Conservation (phyloP, 257 asterid species). For the Jacaranda copaia region DNA sequence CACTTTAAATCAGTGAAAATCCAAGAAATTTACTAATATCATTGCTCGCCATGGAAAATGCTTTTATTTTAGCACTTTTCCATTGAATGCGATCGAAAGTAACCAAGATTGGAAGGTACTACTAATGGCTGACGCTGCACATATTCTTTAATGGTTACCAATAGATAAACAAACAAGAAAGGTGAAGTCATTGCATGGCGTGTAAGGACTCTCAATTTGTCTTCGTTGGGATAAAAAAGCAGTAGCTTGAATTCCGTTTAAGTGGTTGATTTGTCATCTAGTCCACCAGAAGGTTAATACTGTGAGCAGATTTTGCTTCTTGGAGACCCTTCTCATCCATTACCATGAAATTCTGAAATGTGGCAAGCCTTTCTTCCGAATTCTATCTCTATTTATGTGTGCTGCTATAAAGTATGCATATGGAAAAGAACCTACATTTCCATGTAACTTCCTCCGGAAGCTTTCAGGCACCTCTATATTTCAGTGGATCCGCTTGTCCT, state of each 20-base stretch:
- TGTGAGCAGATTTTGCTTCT: conserved; percentile 20
- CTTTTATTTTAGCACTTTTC: conserved; percentile 15
- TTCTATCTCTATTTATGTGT: not conserved
- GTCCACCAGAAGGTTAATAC: conserved; percentile 20
- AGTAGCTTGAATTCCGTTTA: conserved; percentile 18
- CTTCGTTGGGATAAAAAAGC: conserved; percentile 31
- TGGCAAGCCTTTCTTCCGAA: not conserved
- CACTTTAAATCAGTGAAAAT: not conserved
- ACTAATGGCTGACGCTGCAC: conserved; percentile 24
- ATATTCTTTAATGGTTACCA: conserved; percentile 26
- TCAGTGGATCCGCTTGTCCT: not conserved
- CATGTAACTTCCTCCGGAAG: not conserved
- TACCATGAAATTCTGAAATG: conserved; percentile 17
- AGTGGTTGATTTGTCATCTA: conserved; percentile 29
- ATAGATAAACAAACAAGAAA: conserved; percentile 23
- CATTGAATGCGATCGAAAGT: conserved; percentile 33
- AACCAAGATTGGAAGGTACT: conserved; percentile 28
- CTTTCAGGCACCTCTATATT: conserved; percentile 2
- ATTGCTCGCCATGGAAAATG: conserved; percentile 11
- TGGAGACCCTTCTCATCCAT: conserved; percentile 18
- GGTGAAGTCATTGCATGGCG: conserved; percentile 40
- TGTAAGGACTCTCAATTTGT: conserved; percentile 24
- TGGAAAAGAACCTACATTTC: not conserved
- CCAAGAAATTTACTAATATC: not conserved
- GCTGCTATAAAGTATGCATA: conserved; percentile 19